These are phyloP conservation scores for Hepatocystis sp. DNA, from an alignment of 169 alveolate species.

Conservation along the genomic window DNA sequence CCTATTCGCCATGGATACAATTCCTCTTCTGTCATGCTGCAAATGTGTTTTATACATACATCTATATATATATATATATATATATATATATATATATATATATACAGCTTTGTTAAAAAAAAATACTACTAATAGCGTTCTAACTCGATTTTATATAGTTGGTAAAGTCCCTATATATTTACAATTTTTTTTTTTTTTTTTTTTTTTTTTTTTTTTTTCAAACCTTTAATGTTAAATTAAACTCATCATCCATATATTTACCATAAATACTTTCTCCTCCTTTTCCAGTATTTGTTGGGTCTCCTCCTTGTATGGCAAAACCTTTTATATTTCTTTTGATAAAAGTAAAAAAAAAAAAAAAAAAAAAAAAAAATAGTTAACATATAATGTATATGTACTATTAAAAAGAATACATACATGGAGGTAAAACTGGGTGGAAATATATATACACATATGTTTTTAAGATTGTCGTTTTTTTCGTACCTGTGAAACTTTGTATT, in stretches of 20 bases:
- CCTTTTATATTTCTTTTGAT: constrained; percentile 94
- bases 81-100: not conserved
- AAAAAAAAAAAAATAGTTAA: constrained; percentile 2
- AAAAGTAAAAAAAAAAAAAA: constrained; percentile 36
- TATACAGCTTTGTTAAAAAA: not conserved
- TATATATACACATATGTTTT: too few relatives aligned
- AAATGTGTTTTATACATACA: not conserved
- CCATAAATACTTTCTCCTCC: constrained; percentile 98
- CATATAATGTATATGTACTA: too few relatives aligned
- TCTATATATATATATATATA: not conserved
- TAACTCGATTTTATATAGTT: too few relatives aligned
- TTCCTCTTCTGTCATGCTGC: constrained; percentile 92
- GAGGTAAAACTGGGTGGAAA: too few relatives aligned
- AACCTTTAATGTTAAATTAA: constrained; percentile 94
- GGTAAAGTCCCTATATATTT: too few relatives aligned
- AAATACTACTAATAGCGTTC: too few relatives aligned
- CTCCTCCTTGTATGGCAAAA: constrained; percentile 98
- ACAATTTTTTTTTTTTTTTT: too few relatives aligned
- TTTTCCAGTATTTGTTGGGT: constrained; percentile 98
- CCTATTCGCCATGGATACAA: constrained; percentile 93
- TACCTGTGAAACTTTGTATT: constrained; percentile 80
- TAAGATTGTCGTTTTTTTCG: not conserved
- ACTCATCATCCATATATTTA: constrained; percentile 96
- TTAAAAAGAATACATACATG: too few relatives aligned
- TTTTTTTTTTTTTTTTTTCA: not conserved